Conservation (phyloP, 805 yeast species). For the Lipomyces sp. region DNA sequence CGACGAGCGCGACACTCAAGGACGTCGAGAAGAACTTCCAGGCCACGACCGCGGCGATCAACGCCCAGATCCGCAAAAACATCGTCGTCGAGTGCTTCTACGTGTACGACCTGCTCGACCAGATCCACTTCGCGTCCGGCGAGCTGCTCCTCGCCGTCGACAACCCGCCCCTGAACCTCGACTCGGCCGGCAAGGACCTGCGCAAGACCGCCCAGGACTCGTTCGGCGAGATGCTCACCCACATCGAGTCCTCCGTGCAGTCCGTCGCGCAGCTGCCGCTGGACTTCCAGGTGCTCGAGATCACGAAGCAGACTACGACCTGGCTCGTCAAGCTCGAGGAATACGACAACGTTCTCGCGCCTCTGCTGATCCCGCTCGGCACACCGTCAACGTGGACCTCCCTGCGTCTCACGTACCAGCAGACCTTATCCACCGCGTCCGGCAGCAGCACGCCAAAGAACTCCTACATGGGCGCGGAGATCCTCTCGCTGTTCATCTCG, state of each 20-base stretch:
- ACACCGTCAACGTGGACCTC: conserved; percentile 23
- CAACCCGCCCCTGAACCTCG: conserved; percentile 20
- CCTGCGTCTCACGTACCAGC: conserved; percentile 4
- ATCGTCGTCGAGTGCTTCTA: conserved; percentile 50
- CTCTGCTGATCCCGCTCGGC: conserved; percentile 18
- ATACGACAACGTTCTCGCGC: conserved; percentile 39
- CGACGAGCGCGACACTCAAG: conserved; percentile 22
- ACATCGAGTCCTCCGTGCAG: conserved; percentile 53
- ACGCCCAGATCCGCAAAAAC: conserved; percentile 40
- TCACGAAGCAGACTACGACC: conserved; percentile 69
- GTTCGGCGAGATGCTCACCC: conserved; percentile 56
- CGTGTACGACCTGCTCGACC: conserved; percentile 58
- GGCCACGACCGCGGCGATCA: conserved; percentile 24
- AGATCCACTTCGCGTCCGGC: conserved; percentile 39
- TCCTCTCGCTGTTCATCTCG: conserved; percentile 64
- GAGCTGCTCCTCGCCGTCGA: conserved; percentile 33
- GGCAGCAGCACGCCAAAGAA: neutral
- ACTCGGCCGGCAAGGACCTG: conserved; percentile 28
- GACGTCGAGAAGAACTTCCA: conserved; percentile 30
- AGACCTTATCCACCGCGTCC: conserved; percentile 9
- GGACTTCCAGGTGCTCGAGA: conserved; percentile 69
- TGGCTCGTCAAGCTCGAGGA: conserved; percentile 63
- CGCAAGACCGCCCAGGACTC: conserved; percentile 36
- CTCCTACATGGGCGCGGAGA: conserved; percentile 24
- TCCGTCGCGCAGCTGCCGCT: conserved; percentile 50